These are phyloP conservation scores for Cryptococcus sp. DNA, from an alignment of 1,284 basidiomycete genomes.

Conservation along the genomic window DNA sequence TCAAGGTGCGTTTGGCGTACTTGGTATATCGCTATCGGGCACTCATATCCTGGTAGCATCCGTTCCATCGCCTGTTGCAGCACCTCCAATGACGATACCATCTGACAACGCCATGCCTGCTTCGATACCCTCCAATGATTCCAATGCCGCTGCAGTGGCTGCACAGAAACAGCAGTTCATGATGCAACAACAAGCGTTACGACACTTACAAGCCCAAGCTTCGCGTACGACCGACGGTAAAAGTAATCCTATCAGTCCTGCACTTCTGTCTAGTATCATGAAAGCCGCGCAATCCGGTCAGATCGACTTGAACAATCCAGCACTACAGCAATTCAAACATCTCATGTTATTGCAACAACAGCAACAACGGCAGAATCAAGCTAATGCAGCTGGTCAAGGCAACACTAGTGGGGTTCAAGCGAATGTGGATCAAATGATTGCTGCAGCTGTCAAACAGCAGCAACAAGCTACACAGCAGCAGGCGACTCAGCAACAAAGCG, in stretches of 20 bases:
- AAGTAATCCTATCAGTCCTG: constrained; percentile 9
- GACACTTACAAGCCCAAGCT: constrained; percentile 9
- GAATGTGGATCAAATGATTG: constrained; percentile 13
- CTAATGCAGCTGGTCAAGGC: background rate
- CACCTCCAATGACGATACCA: too few species aligned
- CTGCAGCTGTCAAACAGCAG: constrained; percentile 14
- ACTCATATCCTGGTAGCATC: background rate
- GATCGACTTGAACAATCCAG: constrained; percentile 12
- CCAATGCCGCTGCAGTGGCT: background rate
- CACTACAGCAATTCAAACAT: constrained; percentile 18
- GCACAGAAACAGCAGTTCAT: constrained; percentile 1
- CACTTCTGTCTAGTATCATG: constrained; percentile 13
- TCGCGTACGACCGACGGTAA: background rate
- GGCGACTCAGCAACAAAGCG: too few species aligned
- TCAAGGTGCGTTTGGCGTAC: background rate
- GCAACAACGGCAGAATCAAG: background rate
- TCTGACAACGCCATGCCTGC: background rate
- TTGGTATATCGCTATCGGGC: background rate
- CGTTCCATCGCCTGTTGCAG: background rate
- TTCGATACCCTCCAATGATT: background rate
- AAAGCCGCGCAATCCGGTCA: constrained; percentile 11
- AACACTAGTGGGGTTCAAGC: background rate
- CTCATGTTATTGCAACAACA: constrained; percentile 14
- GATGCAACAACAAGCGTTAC: constrained; percentile 16
- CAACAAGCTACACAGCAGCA: constrained; percentile 4